These are phyloP conservation scores for Verticillium dahliae DNA, from an alignment of 2,329 filamentous ascomycete genomes.

Conservation along the genomic window DNA sequence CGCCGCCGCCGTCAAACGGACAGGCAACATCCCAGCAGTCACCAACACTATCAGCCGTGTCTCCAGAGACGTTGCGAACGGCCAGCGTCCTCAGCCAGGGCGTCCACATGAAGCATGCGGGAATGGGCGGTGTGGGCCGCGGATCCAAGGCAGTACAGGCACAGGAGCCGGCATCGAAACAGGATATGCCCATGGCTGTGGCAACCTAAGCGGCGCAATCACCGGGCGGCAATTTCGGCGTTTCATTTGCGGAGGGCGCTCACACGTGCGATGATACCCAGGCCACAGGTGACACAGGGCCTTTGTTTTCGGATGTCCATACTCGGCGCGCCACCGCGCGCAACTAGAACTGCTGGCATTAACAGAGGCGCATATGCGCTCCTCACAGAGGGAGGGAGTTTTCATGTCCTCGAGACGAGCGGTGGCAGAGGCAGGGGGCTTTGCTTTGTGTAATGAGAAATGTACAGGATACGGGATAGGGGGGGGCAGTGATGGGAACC, in stretches of 20 bases:
- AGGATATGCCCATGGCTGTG: slow-evolving; percentile 8
- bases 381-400: background rate
- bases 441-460: background rate
- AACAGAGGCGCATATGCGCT: background rate
- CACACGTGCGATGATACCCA: background rate
- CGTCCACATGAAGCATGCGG: slow-evolving; percentile 10
- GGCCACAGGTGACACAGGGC: background rate
- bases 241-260: background rate
- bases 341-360: background rate
- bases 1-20: slow-evolving; percentile 3
- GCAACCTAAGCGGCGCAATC: slow-evolving; percentile 9
- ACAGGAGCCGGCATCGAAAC: slow-evolving; percentile 9
- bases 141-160: slow-evolving; percentile 8
- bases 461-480: background rate
- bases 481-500: background rate
- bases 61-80: slow-evolving; percentile 9
- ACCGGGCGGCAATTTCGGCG: slow-evolving; percentile 1
- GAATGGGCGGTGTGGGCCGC: slow-evolving; percentile 3
- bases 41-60: background rate
- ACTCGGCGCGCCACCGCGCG: background rate
- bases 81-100: slow-evolving; percentile 10
- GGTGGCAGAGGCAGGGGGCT: background rate
- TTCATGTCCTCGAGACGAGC: background rate
- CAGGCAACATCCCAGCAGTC: slow-evolving; percentile 2
- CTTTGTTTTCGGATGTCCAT: background rate